Evolutionary conservation across 2,329 filamentous ascomycete species (phyloP).

Genomic region (Diaporthe sp.): DNA sequence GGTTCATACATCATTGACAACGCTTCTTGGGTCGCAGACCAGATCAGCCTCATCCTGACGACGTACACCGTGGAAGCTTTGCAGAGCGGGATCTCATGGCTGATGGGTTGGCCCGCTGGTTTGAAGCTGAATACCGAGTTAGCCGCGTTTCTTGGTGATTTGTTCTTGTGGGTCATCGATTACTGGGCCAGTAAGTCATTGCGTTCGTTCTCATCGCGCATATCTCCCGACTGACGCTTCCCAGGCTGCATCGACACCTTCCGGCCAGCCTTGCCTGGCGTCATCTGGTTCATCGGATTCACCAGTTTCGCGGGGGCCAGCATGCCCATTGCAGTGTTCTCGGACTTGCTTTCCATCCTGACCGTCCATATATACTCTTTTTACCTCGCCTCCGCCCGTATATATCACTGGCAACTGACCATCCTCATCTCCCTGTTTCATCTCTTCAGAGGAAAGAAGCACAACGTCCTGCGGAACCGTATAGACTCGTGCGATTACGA

Average conservation of each 20-base stretch:
- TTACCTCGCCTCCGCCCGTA: slow-evolving; percentile 95
- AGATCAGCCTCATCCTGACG: slow-evolving; percentile 81
- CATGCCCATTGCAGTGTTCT: slow-evolving; percentile 96
- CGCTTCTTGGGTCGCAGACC: slow-evolving; percentile 83
- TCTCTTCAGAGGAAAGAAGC: slow-evolving; percentile 97
- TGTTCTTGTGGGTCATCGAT: slow-evolving; percentile 98
- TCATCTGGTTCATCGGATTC: slow-evolving; percentile 94
- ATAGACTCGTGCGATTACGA: slow-evolving; percentile 99
- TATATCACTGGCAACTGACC: slow-evolving; percentile 98
- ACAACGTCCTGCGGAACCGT: slow-evolving; percentile 95
- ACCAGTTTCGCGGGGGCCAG: slow-evolving; percentile 96
- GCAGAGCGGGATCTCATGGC: slow-evolving; percentile 90
- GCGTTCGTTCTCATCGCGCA: neutral
- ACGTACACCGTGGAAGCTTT: slow-evolving; percentile 91
- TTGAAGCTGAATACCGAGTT: slow-evolving; percentile 96
- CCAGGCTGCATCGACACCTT: slow-evolving; percentile 83
- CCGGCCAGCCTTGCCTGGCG: slow-evolving; percentile 82
- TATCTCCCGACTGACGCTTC: slow-evolving; percentile 44
- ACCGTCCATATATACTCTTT: slow-evolving; percentile 98
- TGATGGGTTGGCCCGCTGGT: slow-evolving; percentile 96
- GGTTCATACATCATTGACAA: slow-evolving; percentile 99
- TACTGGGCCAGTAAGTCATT: slow-evolving; percentile 86
- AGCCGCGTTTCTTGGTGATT: slow-evolving; percentile 91
- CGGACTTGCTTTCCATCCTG: slow-evolving; percentile 89
- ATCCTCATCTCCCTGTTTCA: slow-evolving; percentile 99